Percentiles rank a stretch among this genome's conserved stretches.
Conservation (phyloP, 352 stramenopile genomes). For the Phytophthora agathidicida region DNA sequence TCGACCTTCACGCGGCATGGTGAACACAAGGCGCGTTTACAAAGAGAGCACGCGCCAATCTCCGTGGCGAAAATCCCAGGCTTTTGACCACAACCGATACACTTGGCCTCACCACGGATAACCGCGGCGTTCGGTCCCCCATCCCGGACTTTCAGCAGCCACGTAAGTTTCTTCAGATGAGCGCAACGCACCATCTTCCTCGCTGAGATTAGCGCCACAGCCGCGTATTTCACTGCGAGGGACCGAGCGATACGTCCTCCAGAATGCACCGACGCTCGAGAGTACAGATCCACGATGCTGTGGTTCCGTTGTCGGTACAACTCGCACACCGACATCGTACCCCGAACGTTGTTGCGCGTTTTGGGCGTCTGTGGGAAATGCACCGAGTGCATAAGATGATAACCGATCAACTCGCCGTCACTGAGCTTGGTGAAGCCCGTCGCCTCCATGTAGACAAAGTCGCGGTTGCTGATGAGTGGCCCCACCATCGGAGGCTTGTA, state of each 20-base stretch:
- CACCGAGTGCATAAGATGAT: conserved; percentile 69
- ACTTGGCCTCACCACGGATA: conserved; percentile 28
- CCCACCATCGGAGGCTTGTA: conserved; percentile 33
- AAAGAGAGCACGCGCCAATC: conserved; percentile 33
- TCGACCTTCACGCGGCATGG: conserved; percentile 27
- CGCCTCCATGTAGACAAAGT: conserved; percentile 45
- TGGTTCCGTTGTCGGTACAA: conserved; percentile 59
- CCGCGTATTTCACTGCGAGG: conserved; percentile 51
- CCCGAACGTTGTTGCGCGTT: conserved; percentile 47
- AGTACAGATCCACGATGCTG: conserved; percentile 57
- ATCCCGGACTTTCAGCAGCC: conserved; percentile 33
- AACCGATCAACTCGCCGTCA: conserved; percentile 57
- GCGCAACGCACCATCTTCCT: conserved; percentile 52
- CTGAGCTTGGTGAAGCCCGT: conserved; percentile 46
- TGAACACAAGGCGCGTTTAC: conserved; percentile 30
- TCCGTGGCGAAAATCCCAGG: conserved; percentile 31
- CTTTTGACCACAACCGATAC: conserved; percentile 34
- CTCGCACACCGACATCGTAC: conserved; percentile 56
- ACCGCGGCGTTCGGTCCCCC: not conserved
- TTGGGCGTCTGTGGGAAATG: conserved; percentile 51
- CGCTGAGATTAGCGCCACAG: conserved; percentile 49
- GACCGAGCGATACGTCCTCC: conserved; percentile 51
- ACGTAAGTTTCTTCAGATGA: conserved; percentile 60
- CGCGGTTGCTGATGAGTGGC: conserved; percentile 37
- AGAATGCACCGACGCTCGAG: conserved; percentile 41